Conservation (phyloP, 2,329 filamentous ascomycete species). For the Alternaria gansuensis region DNA sequence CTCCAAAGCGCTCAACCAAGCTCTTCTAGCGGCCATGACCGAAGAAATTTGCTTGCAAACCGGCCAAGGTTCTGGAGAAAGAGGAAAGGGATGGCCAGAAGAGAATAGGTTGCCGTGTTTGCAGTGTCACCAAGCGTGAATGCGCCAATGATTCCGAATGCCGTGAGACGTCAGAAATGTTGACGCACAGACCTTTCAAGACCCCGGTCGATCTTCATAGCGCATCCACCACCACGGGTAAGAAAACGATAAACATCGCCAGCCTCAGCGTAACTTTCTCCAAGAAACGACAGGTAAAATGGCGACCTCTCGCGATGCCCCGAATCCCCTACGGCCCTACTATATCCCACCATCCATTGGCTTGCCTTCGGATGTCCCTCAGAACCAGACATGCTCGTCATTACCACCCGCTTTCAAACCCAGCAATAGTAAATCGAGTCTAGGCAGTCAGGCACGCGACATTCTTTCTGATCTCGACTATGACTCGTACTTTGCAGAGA, state of each 20-base stretch:
- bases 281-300: conserved; percentile 36
- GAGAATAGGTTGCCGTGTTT: conserved; percentile 5
- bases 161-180: conserved; percentile 31
- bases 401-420: conserved; percentile 47
- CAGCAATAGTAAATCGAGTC: conserved; percentile 59
- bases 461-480: conserved; percentile 92
- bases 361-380: conserved; percentile 59
- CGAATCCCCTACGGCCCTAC: conserved; percentile 74
- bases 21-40: conserved; percentile 28
- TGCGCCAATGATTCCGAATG: conserved; percentile 24
- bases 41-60: neutral
- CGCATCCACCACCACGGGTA: conserved; percentile 19
- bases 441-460: conserved; percentile 75
- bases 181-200: conserved; percentile 16
- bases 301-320: conserved; percentile 58
- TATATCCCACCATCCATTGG: conserved; percentile 76
- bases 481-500: conserved; percentile 81
- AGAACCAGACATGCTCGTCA: conserved; percentile 41
- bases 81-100: conserved; percentile 13
- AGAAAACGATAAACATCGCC: conserved; percentile 19
- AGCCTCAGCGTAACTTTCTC: conserved; percentile 7
- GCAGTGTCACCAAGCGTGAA: conserved; percentile 12
- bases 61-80: neutral
- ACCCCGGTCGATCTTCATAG: conserved; percentile 17
- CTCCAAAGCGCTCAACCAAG: conserved; percentile 18